These are phyloP conservation scores for Parafenestella ontariensis DNA, from an alignment of 2,329 filamentous ascomycete species.

Conservation along the genomic window DNA sequence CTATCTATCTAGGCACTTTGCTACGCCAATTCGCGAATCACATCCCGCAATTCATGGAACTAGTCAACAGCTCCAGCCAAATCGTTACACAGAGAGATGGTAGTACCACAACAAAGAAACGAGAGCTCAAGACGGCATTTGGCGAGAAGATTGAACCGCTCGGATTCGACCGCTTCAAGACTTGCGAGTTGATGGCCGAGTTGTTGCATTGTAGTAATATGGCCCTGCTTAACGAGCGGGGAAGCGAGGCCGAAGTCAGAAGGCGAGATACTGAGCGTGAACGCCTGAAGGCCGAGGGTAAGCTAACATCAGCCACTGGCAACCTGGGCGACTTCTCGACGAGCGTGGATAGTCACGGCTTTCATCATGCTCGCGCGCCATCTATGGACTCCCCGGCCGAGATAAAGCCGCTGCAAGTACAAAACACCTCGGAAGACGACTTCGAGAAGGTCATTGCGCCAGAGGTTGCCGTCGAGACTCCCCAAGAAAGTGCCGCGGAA, in stretches of 20 bases:
- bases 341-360: slow-evolving; percentile 60
- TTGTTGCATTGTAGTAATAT: slow-evolving; percentile 98
- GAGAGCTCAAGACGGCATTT: slow-evolving; percentile 84
- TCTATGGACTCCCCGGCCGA: slow-evolving; percentile 66
- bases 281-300: slow-evolving; percentile 77
- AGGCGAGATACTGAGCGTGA: slow-evolving; percentile 83
- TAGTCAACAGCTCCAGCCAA: slow-evolving; percentile 78
- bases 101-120: slow-evolving; percentile 69
- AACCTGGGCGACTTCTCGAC: slow-evolving; percentile 64
- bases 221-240: slow-evolving; percentile 90
- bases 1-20: slow-evolving; percentile 92
- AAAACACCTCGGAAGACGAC: slow-evolving; percentile 85
- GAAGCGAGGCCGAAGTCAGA: slow-evolving; percentile 85
- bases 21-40: slow-evolving; percentile 88
- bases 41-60: slow-evolving; percentile 90
- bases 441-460: slow-evolving; percentile 84
- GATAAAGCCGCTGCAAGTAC: slow-evolving; percentile 75
- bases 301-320: slow-evolving; percentile 65
- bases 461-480: slow-evolving; percentile 75
- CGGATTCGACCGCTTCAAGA: slow-evolving; percentile 98
- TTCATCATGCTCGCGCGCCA: slow-evolving; percentile 58
- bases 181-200: slow-evolving; percentile 98
- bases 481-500: slow-evolving; percentile 58
- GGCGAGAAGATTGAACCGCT: slow-evolving; percentile 90
- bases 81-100: slow-evolving; percentile 64